A percentile compares a stretch with the other conserved stretches of the same genome.
Evolutionary conservation across 2,329 filamentous ascomycete genomes (phyloP).

Genomic region (Cladophialophora bantiana): DNA sequence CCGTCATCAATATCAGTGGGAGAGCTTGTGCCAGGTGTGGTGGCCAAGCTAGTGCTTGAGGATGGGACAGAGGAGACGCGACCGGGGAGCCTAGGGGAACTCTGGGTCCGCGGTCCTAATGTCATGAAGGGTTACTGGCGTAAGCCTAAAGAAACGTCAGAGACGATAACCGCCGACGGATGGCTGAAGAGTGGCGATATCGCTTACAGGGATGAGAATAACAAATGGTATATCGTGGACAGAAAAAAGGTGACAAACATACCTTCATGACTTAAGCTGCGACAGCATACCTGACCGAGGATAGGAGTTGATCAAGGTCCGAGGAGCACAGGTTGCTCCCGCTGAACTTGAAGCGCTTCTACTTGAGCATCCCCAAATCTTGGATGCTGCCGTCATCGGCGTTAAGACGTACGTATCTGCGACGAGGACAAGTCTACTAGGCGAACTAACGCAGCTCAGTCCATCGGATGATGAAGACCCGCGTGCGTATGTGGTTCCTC

Average conservation of each 20-base stretch:
- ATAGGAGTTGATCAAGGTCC: constrained; percentile 32
- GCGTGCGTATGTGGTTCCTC: constrained; percentile 53
- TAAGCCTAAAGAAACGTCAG: constrained; percentile 61
- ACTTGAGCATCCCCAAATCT: constrained; percentile 52
- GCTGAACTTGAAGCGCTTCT: constrained; percentile 56
- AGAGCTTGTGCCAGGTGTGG: constrained; percentile 66
- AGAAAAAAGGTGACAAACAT: constrained; percentile 57
- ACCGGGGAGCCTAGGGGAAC: constrained; percentile 47
- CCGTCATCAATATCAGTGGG: constrained; percentile 72
- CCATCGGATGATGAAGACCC: constrained; percentile 39
- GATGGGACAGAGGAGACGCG: constrained; percentile 10
- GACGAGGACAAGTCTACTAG: background rate
- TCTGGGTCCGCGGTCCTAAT: constrained; percentile 62
- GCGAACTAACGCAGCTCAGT: constrained; percentile 3
- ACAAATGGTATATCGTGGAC: constrained; percentile 46
- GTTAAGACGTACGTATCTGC: constrained; percentile 1
- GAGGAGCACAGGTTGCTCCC: constrained; percentile 55
- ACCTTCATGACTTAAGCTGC: too few relatives aligned
- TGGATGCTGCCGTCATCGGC: constrained; percentile 56
- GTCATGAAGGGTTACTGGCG: constrained; percentile 66
- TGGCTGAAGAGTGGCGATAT: constrained; percentile 69
- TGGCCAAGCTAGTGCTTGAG: constrained; percentile 60
- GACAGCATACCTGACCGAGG: constrained; percentile 3
- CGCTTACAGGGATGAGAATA: constrained; percentile 50
- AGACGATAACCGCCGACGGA: constrained; percentile 58